A percentile compares a stretch with the other conserved stretches of the same genome.
Conservation (phyloP, 2,329 filamentous ascomycete species). For the Aspergillus amoenus region DNA sequence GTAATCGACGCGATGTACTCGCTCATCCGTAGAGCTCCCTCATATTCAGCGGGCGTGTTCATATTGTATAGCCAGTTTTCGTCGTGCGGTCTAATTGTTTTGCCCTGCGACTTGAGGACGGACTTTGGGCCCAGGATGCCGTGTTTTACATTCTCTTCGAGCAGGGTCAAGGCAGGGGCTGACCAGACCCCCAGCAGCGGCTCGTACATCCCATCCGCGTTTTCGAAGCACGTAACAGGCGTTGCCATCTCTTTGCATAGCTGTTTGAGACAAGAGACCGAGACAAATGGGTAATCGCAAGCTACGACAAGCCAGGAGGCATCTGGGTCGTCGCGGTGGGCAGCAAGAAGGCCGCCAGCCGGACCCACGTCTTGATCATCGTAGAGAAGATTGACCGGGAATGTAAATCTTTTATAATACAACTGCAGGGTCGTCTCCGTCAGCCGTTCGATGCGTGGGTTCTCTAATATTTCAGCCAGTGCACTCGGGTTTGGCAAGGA, state of each 20-base stretch:
- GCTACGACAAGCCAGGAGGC: conserved; percentile 34
- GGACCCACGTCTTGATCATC: conserved; percentile 19
- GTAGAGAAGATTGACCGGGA: neutral
- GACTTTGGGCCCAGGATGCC: conserved; percentile 17
- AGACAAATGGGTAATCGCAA: conserved; percentile 37
- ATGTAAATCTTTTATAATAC: neutral
- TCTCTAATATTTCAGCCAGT: neutral
- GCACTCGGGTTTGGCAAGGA: conserved; percentile 14
- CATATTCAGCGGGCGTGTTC: conserved; percentile 43
- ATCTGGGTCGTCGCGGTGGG: conserved; percentile 24
- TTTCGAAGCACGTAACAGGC: conserved; percentile 37
- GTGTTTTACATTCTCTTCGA: conserved; percentile 16
- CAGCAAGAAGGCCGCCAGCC: conserved; percentile 32
- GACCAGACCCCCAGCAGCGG: conserved; percentile 40
- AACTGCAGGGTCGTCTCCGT: neutral
- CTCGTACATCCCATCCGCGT: conserved; percentile 30
- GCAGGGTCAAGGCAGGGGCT: conserved; percentile 32
- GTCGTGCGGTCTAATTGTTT: conserved; percentile 9
- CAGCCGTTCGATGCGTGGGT: neutral
- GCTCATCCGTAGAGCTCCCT: conserved; percentile 30
- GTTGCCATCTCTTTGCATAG: conserved; percentile 23
- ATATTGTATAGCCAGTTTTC: conserved; percentile 23
- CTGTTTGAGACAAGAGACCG: conserved; percentile 24
- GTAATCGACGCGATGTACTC: conserved; percentile 26
- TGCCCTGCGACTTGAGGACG: conserved; percentile 18